Evolutionary conservation across 1,139 yeast genomes (phyloP).

Genomic region (Fermentozyma sake): DNA sequence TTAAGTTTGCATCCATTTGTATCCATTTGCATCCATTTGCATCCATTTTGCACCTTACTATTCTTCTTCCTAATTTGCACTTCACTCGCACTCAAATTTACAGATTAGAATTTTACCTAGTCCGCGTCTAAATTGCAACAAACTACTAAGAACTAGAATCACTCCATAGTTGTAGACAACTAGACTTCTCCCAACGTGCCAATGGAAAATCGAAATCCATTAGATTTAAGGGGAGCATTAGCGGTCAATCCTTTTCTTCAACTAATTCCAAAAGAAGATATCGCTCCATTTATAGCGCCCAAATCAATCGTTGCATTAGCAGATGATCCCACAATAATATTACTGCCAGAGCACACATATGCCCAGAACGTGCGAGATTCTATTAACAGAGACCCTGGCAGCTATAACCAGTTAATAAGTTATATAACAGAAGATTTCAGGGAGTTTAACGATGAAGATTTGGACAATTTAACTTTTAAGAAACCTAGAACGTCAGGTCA

Average conservation of each 20-base stretch:
- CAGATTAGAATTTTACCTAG: too few relatives aligned
- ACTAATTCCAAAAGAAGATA: slow-evolving; percentile 26
- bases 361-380: slow-evolving; percentile 5
- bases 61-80: too few relatives aligned
- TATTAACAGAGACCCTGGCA: slow-evolving; percentile 12
- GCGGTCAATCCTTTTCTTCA: slow-evolving; percentile 26
- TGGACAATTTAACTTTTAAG: slow-evolving; percentile 11
- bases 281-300: slow-evolving; percentile 19
- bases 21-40: too few relatives aligned
- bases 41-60: too few relatives aligned
- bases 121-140: too few relatives aligned
- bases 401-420: slow-evolving; percentile 10
- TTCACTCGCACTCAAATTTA: too few relatives aligned
- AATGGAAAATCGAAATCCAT: slow-evolving; percentile 3
- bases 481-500: not conserved
- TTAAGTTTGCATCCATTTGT: too few relatives aligned
- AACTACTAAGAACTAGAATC: too few relatives aligned
- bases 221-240: slow-evolving; percentile 21
- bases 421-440: slow-evolving; percentile 15
- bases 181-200: too few relatives aligned
- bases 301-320: slow-evolving; percentile 6
- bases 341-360: not conserved
- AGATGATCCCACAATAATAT: slow-evolving; percentile 4
- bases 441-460: slow-evolving; percentile 11
- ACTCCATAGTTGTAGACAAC: too few relatives aligned